Percentiles rank a stretch among this genome's conserved stretches.
phyloP scores from a whole-genome alignment of 2,329 filamentous ascomycete species.

The Xylaria sp. region DNA sequence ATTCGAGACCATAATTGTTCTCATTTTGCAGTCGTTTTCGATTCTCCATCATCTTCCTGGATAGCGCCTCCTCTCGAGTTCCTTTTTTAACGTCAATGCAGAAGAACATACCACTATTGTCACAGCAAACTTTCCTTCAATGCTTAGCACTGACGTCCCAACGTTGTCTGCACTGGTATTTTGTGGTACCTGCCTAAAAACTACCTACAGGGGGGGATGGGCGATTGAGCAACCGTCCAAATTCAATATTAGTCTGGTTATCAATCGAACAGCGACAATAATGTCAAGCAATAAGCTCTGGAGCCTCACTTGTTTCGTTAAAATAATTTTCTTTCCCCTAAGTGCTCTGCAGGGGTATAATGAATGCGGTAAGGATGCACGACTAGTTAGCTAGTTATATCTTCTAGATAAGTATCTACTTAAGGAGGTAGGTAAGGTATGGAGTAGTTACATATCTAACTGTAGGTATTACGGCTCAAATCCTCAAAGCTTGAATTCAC shows the following conservation, averaged over 20 bases:
- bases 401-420: too few species aligned
- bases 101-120: not conserved
- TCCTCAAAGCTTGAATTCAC: too few species aligned
- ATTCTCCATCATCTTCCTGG: not conserved
- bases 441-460: too few species aligned
- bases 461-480: too few species aligned
- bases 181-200: not conserved
- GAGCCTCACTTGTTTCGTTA: not conserved
- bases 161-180: not conserved
- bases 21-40: slow-evolving; percentile 1
- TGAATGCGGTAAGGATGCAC: too few species aligned
- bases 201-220: not conserved
- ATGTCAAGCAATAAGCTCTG: not conserved
- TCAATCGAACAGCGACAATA: not conserved
- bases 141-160: not conserved
- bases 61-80: not conserved
- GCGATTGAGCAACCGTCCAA: not conserved
- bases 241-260: not conserved
- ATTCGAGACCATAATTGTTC: not conserved
- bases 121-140: slow-evolving; percentile 1
- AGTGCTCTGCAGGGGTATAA: not conserved
- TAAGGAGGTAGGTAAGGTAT: too few species aligned
- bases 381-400: too few species aligned
- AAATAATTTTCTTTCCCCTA: not conserved
- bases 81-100: not conserved